Base-by-base conservation (phyloP, 257 asterid species). In the Catharanthus roseus region DNA sequence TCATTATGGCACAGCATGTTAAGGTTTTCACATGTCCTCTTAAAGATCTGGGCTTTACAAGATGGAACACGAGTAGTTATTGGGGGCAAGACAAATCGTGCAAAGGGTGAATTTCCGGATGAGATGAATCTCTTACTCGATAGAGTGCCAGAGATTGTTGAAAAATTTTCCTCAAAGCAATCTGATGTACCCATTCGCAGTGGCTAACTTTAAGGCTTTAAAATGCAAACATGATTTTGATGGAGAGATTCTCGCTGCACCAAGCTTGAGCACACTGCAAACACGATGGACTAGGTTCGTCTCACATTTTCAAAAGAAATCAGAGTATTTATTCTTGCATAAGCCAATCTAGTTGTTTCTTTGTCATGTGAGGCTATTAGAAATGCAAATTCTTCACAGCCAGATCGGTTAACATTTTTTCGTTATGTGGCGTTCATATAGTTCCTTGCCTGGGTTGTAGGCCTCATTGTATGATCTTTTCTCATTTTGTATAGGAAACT, bases 21-120 rank as follows among this genome's bases (percentile, higher is more conserved):
- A 16, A 72, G 6, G 19, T 78, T n/a, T 44, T 33, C 39, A 10
- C 50, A 33, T 57, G 63, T 38, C 41, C 58, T 29, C 66, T 47
- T 19, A 41, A 81, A 89, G 98, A 75, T 93, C 23, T 93, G 97
- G 88, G 96, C 95, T 3, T 80, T 90, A 67, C 97, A 86, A 86
- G 96, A 90, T 64, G 98, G 96, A 74, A 86, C 88, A 42, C 65
- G 82, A 21, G 86, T 87, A 84, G 84, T 89, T 41, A 62, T 90
- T 23, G 97, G 96, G 72, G 96, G 96, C 65, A 90, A 90, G 86
- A 93, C 95, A 9, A 93, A 93, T 77, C 83, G 91, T 70, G 89
- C 88, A 39, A 87, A 87, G 77, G 92, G 85, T 11, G 97, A 93
- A 78, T 85, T 91, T 33, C 85, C 95, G 0, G 97, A 88, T 26